phyloP scores from a whole-genome alignment of 2,329 filamentous ascomycete species.

The Fusarium verrucosum region DNA sequence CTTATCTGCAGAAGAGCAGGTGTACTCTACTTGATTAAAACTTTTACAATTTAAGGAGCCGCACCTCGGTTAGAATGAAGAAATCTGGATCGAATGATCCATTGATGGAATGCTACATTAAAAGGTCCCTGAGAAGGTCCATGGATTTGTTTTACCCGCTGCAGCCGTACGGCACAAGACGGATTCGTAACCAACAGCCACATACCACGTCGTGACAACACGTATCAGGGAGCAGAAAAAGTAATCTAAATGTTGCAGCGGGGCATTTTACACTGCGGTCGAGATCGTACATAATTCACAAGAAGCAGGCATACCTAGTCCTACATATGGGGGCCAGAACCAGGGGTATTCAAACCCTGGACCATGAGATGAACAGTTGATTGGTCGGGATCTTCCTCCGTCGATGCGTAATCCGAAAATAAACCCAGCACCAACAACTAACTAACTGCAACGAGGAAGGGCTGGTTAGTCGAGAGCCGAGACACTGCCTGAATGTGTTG shows the following conservation, averaged over 20 bases:
- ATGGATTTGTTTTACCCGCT: slow-evolving; percentile 28
- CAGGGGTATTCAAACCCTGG: not conserved
- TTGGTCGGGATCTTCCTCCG: slow-evolving; percentile 5
- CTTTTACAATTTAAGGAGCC: not conserved
- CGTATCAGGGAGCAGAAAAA: not conserved
- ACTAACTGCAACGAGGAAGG: not conserved
- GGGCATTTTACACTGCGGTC: no score
- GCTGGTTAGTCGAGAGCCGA: no score
- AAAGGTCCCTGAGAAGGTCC: not conserved
- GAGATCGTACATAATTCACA: no score
- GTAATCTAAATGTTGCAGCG: not conserved
- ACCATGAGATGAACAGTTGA: not conserved
- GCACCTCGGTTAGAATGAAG: slow-evolving; percentile 5
- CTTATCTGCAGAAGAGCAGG: not conserved
- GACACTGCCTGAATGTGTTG: slow-evolving; percentile 10
- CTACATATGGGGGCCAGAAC: not conserved
- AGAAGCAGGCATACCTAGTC: no score
- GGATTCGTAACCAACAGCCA: not conserved
- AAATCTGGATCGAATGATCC: not conserved
- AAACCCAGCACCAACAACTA: slow-evolving; percentile 19
- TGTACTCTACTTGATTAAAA: slow-evolving; percentile 17
- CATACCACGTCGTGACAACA: not conserved
- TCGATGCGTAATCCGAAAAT: not conserved
- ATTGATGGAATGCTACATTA: slow-evolving; percentile 1
- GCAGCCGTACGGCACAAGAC: slow-evolving; percentile 19